Evolutionary conservation across 225 moss, liverwort and hornwort genomes (phyloP), one percentile per base, ranked within the genome.

Genomic region (Sphagnum tenellum): DNA sequence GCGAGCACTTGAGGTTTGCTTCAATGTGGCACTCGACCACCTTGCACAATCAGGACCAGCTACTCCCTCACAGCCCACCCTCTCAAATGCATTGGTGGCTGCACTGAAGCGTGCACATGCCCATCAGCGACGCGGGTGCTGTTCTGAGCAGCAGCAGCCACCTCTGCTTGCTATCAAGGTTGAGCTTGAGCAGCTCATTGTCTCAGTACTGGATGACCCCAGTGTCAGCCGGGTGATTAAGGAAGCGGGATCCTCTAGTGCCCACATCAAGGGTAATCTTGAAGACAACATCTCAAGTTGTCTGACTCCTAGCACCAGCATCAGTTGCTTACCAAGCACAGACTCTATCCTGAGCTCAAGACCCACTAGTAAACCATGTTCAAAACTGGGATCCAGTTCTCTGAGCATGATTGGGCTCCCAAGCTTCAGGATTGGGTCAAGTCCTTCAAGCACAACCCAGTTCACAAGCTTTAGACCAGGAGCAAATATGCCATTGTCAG

Each of bases 91-190:
- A 2, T 73, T 98, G 48, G 84, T 85, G 70, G 96, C 96, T 54
- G 96, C 96, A 5, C 76, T 98, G 64, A 98, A 92, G 76, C 81
- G 96, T 8, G 96, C 96, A 1, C 96, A 98, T 44, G 96, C 92
- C 13, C 93, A 98, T 10, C 92, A 98, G 64, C 76, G 96, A 1
- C 81, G 90, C 45, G 96, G 96, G 44, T 29, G 29, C 29, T 92
- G 92, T 59, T 85, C 92, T 0, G 96, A 98, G 74, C 96, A 92
- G 69, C 92, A 92, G 75, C 79, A 90, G 64, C 93, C 92, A n/a
- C 96, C 96, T 0, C 67, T 98, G 66, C 82, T 98, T 46, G 96
- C 96, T 2, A 92, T 98, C 14, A 92, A 92, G 79, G 93, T 93
- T 2, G 96, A 93, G 69, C 86, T 92, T 51, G 90, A 89, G 48